Conservation (phyloP, 2,329 filamentous ascomycete genomes). For the Aureobasidium sp. region DNA sequence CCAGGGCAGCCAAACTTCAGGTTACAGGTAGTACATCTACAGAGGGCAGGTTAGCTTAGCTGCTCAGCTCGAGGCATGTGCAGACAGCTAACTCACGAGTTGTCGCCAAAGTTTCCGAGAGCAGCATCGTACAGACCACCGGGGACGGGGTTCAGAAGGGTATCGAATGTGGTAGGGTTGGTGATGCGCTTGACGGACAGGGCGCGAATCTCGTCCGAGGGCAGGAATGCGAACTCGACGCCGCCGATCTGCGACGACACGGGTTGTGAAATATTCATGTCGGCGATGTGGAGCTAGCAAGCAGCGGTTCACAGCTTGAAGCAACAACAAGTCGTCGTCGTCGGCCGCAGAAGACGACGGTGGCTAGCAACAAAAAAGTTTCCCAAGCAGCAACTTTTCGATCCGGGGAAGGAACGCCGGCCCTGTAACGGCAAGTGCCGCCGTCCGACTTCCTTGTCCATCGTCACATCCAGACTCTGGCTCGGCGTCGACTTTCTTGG, state of each 20-base stretch:
- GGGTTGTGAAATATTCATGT: conserved; percentile 55
- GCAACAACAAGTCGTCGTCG: background rate
- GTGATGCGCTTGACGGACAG: conserved; percentile 93
- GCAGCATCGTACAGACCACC: conserved; percentile 90
- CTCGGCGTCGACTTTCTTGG: background rate
- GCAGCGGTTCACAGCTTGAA: conserved; percentile 19
- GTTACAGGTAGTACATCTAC: conserved; percentile 86
- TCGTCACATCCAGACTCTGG: background rate
- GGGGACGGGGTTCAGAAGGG: conserved; percentile 77
- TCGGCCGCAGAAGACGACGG: conserved; percentile 11
- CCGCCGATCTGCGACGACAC: conserved; percentile 75
- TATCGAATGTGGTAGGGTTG: conserved; percentile 91
- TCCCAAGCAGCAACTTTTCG: conserved; percentile 10
- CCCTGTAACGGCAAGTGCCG: background rate
- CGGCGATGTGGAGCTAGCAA: conserved; percentile 14
- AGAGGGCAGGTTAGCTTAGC: conserved; percentile 7
- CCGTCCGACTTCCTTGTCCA: background rate
- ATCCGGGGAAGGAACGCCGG: conserved; percentile 10
- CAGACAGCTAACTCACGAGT: conserved; percentile 53
- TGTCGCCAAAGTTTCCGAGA: conserved; percentile 81
- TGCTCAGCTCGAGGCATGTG: conserved; percentile 13
- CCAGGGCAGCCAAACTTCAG: conserved; percentile 80
- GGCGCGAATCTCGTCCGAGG: conserved; percentile 71
- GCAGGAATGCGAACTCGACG: conserved; percentile 85
- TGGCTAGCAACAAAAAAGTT: conserved; percentile 11